Conservation (phyloP, 2,329 filamentous ascomycete species). For the Verticillium tricorpus region DNA sequence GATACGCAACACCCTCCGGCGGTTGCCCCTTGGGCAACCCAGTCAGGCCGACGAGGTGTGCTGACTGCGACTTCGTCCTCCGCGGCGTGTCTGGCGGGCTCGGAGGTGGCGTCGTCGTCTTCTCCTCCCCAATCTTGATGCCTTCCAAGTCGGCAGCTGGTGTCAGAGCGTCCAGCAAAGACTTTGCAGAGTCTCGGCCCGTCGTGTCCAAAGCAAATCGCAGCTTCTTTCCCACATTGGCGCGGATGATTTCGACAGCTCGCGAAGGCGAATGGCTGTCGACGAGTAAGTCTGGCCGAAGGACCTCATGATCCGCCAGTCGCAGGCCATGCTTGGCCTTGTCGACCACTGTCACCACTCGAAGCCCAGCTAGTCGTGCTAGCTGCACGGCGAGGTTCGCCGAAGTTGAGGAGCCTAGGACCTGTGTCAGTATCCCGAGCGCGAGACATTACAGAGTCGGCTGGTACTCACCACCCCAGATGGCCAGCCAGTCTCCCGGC, state of each 20-base stretch:
- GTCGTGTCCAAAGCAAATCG: slow-evolving; percentile 67
- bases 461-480: slow-evolving; percentile 60
- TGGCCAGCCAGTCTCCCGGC: slow-evolving; percentile 63
- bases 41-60: slow-evolving; percentile 63
- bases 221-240: slow-evolving; percentile 51
- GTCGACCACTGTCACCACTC: slow-evolving; percentile 63
- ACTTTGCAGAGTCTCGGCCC: slow-evolving; percentile 57
- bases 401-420: slow-evolving; percentile 59
- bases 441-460: not conserved
- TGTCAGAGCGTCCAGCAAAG: slow-evolving; percentile 50
- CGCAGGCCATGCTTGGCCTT: slow-evolving; percentile 59
- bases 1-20: slow-evolving; percentile 44
- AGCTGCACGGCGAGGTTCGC: slow-evolving; percentile 64
- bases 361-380: slow-evolving; percentile 60
- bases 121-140: not conserved
- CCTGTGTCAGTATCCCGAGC: not conserved
- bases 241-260: slow-evolving; percentile 60
- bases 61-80: slow-evolving; percentile 13
- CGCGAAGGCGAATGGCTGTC: slow-evolving; percentile 62
- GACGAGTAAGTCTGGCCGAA: slow-evolving; percentile 58
- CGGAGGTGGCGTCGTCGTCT: slow-evolving; percentile 18
- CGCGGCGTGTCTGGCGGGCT: slow-evolving; percentile 34
- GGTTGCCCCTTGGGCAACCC: slow-evolving; percentile 57
- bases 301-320: slow-evolving; percentile 39
- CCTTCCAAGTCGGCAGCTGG: slow-evolving; percentile 13